Conservation (phyloP, 225 moss, liverwort and hornwort species). For the Physcomitrellopsis africana region DNA sequence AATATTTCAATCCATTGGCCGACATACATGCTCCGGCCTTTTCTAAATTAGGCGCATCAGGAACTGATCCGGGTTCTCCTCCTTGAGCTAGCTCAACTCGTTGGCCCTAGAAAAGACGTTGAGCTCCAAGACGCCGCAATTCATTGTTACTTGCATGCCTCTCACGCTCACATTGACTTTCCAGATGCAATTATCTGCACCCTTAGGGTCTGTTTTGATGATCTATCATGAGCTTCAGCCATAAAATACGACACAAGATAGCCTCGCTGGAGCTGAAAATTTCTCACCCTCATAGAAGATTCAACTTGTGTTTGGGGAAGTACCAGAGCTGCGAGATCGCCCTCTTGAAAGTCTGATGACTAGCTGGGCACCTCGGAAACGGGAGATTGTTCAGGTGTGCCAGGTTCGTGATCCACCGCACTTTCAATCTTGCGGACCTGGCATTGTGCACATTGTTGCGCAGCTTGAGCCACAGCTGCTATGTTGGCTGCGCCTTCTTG, state of each 20-base stretch:
- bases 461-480: not conserved
- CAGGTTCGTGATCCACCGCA: conserved; percentile 16
- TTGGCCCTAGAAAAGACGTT: conserved; percentile 10
- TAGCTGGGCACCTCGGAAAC: conserved; percentile 16
- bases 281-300: not conserved
- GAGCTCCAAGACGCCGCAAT: not conserved
- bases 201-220: conserved; percentile 6
- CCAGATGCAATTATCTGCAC: not conserved
- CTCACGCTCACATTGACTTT: not conserved
- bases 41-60: not conserved
- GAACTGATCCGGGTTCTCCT: not conserved
- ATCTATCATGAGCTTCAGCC: conserved; percentile 16
- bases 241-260: not conserved
- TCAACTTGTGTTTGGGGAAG: not conserved
- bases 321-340: conserved; percentile 16
- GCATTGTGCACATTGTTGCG: conserved; percentile 46
- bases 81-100: not conserved
- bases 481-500: no score
- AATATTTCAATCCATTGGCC: conserved; percentile 2
- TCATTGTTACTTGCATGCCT: not conserved
- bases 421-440: conserved; percentile 39
- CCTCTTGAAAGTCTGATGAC: conserved; percentile 17
- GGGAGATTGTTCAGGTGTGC: conserved; percentile 18
- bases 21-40: not conserved
- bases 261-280: conserved; percentile 1